Evolutionary conservation across 768 basidiomycete genomes (phyloP), one percentile per base, ranked within the genome.

Genomic region (Lactifluus piperatus): DNA sequence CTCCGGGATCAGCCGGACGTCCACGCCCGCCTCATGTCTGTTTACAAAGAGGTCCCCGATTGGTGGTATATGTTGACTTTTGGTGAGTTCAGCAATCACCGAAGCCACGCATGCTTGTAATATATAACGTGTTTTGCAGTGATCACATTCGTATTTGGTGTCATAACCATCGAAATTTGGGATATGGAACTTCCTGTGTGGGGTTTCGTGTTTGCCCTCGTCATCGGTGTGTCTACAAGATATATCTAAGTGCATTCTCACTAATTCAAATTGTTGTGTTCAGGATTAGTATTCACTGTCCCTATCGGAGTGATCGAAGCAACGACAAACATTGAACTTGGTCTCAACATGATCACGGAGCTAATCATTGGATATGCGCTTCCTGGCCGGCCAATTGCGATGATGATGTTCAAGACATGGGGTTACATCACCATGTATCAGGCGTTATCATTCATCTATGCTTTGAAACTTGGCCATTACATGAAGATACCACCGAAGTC

Each of bases 221-320:
- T 72, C 63, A 76, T 75, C 69, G 75, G 71, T 63, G 70, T 71
- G 32, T 70, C 72, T 1, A 10, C 3, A 74, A 57, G 73, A 74
- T 65, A 84, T 82, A 6, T n/a, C 0, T 39, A 82, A 87, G 2
- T 86, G 81, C 84, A 86, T 70, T 82, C 86, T 9, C 88, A 86
- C 3, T 77, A 81, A 5, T 65, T 78, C 45, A 89, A 90, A 81
- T 93, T 92, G 74, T 76, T 70, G 68, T 76, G 74, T n/a, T n/a
- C 88, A 91, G 39, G n/a, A 8, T 20, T 41, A 6, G 7, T 20
- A 7, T 41, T 3, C 39, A 54, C 51, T n/a, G 45, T 57, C 11
- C 67, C 88, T 6, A 41, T 20, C 10, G 39, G 18, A 1, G 39
- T 41, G 39, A 41, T 41, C 20, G 1, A 7, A 20, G 6, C 39